These are phyloP conservation scores for Leishmania aethiopica DNA, from an alignment of 208 protist species.

Conservation along the genomic window DNA sequence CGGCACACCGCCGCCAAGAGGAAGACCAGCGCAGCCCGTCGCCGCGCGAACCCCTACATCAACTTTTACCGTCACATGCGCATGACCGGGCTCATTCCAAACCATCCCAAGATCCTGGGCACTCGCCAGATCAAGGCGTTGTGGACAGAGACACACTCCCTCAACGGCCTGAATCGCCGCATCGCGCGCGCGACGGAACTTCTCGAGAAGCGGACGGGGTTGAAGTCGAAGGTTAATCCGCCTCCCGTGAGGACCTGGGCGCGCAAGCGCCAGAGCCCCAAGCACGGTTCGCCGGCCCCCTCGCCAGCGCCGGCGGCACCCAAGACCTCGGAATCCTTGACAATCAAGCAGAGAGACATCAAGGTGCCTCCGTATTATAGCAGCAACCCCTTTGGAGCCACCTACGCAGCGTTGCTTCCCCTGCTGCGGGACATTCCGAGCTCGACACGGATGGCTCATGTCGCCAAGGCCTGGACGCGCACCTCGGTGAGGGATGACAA, in stretches of 20 bases:
- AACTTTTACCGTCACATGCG: slow-evolving; percentile 49
- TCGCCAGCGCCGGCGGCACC: not conserved
- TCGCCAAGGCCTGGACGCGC: slow-evolving; percentile 39
- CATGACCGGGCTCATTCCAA: slow-evolving; percentile 47
- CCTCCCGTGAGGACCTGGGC: not conserved
- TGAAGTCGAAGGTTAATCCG: slow-evolving; percentile 7
- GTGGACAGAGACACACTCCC: slow-evolving; percentile 36
- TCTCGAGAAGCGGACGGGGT: slow-evolving; percentile 23
- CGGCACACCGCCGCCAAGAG: slow-evolving; percentile 11
- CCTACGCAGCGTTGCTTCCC: slow-evolving; percentile 32
- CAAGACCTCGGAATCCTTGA: not conserved
- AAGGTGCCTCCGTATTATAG: slow-evolving; percentile 38
- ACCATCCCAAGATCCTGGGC: slow-evolving; percentile 26
- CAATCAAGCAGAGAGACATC: slow-evolving; percentile 20
- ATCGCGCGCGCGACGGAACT: slow-evolving; percentile 29
- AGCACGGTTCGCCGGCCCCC: not conserved
- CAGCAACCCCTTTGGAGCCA: slow-evolving; percentile 36
- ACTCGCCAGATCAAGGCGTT: slow-evolving; percentile 44
- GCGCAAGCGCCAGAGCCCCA: not conserved
- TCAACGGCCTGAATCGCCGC: slow-evolving; percentile 28
- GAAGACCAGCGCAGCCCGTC: not conserved
- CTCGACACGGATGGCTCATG: slow-evolving; percentile 32
- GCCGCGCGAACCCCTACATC: slow-evolving; percentile 37
- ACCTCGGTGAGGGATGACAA: slow-evolving; percentile 25
- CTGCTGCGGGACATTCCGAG: slow-evolving; percentile 12